Evolutionary conservation across 495 filamentous ascomycete genomes (phyloP).

Genomic region (Elasticomyces elasticus): DNA sequence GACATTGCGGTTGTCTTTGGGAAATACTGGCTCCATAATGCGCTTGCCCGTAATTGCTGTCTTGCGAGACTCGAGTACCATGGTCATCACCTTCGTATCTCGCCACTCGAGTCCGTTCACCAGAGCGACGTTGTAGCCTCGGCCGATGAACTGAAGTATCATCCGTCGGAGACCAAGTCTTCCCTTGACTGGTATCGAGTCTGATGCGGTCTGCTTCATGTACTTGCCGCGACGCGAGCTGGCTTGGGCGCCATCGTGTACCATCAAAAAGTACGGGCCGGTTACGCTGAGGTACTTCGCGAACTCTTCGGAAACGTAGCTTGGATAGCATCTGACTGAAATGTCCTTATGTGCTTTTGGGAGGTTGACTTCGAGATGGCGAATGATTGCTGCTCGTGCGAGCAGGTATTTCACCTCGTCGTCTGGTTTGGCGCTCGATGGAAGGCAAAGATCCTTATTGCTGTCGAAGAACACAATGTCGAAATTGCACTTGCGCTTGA

Average conservation of each 20-base stretch:
- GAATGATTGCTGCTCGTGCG: constrained; percentile 50
- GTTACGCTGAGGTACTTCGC: constrained; percentile 40
- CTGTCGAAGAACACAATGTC: constrained; percentile 58
- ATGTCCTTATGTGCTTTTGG: constrained; percentile 27
- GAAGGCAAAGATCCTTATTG: constrained; percentile 39
- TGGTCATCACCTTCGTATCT: constrained; percentile 52
- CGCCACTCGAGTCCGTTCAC: constrained; percentile 49
- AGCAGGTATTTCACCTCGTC: constrained; percentile 45
- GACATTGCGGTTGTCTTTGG: neutral
- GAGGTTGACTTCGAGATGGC: constrained; percentile 44
- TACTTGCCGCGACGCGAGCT: constrained; percentile 8
- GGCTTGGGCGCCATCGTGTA: constrained; percentile 46
- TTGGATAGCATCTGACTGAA: constrained; percentile 39
- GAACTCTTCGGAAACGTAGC: constrained; percentile 40
- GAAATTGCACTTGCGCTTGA: constrained; percentile 54
- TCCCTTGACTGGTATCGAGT: neutral
- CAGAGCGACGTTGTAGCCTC: constrained; percentile 48
- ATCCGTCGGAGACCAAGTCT: constrained; percentile 32
- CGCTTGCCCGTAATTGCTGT: neutral
- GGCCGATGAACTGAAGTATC: constrained; percentile 39
- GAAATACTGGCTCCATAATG: neutral
- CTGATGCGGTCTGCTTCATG: neutral
- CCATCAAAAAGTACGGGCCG: constrained; percentile 58
- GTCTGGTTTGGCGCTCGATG: constrained; percentile 17
- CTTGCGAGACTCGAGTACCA: constrained; percentile 36